Base-by-base conservation (phyloP, 192 early-diverging fungal species). In the Backusella sp. region DNA sequence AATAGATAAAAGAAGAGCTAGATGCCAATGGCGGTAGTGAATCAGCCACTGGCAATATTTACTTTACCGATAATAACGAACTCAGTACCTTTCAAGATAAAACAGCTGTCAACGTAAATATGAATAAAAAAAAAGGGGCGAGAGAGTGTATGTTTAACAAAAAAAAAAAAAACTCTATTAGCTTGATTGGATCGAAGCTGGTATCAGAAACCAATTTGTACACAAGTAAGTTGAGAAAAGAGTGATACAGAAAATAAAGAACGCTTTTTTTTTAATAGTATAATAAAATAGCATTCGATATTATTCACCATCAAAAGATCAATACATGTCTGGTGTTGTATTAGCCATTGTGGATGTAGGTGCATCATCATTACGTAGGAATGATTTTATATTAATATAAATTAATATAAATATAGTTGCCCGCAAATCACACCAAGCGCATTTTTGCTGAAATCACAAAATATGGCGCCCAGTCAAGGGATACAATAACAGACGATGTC, bases 381-480 rank as follows among this genome's bases (percentile, higher is more conserved):
- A 69, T 69, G 6, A 53, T 46, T 28, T 28, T 28, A 28, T 28
- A 28, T 28, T 28, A 28, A 28, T 28, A n/a, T n/a, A n/a, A 3
- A 7, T 15, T 19, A 8, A 56, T 17, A 19, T 5, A 44, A 32
- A 9, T 30, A 26, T 52, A 77, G 77, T 41, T 86, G 39, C 67
- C 83, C 0, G 4, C 42, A 30, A 23, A 72, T 11, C 83, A 88
- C 28, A 59, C 44, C 11, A 72, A 70, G 2, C 28, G 28, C 21
- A 66, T 88, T 3, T 80, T 79, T 73, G 79, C 73, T 74, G 82
- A 66, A 34, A 53, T 85, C 11, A 28, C 67, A 15, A 77, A 17
- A 12, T 53, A 68, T 17, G 77, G 77, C 3, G 87, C 85, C 15
- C 77, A 82, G 41, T 75, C 68, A 9, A 76, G 85, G 23, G 28